Percentiles rank a stretch among this genome's conserved stretches.
Evolutionary conservation across 495 filamentous ascomycete genomes (phyloP).

Genomic region (Penicillium turbatum): DNA sequence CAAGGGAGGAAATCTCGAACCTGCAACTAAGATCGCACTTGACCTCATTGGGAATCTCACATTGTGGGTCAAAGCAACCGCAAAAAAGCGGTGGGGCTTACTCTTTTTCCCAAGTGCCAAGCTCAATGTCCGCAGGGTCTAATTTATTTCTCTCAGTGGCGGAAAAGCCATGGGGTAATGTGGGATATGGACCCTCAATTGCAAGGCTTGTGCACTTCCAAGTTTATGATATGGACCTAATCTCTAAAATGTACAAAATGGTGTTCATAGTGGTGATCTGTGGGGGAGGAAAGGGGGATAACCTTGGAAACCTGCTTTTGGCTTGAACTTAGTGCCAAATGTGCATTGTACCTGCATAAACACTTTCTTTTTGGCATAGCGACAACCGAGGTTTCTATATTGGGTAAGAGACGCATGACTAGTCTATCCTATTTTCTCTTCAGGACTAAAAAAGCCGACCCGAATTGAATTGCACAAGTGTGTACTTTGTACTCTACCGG

Average conservation of each 20-base stretch:
- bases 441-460: too few species aligned
- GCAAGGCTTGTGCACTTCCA: neutral
- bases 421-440: too few species aligned
- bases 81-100: neutral
- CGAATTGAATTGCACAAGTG: neutral
- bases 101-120: neutral
- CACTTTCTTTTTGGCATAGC: neutral
- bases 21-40: neutral
- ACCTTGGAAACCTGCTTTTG: neutral
- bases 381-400: neutral
- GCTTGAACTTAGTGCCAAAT: neutral
- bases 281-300: too few species aligned
- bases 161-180: neutral
- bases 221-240: neutral
- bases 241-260: too few species aligned
- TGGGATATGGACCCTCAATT: neutral
- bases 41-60: neutral
- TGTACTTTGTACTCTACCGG: neutral
- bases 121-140: neutral
- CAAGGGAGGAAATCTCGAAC: too few species aligned
- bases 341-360: neutral
- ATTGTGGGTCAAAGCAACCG: neutral
- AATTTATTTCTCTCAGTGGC: neutral
- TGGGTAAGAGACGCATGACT: neutral
- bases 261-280: neutral